Evolutionary conservation across 108 stramenopile genomes (phyloP).

Genomic region (Schizochytrium sp.): DNA sequence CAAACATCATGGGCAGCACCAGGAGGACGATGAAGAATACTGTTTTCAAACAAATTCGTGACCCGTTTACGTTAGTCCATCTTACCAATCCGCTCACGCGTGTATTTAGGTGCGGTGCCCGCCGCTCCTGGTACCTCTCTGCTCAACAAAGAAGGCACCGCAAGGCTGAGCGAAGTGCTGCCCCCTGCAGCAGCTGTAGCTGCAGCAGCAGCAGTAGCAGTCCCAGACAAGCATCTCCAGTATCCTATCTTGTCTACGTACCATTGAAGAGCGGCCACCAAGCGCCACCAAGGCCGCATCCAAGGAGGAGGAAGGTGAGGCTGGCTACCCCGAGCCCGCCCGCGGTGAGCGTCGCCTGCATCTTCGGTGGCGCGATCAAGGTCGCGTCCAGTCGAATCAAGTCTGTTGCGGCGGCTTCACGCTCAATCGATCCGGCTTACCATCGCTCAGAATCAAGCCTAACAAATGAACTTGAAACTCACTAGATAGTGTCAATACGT

Average conservation of each 20-base stretch:
- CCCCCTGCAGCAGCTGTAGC: no score
- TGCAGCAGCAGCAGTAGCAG: no score
- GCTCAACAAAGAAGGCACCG: no score
- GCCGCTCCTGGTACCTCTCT: no score
- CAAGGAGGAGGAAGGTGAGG: background rate
- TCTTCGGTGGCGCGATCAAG: background rate
- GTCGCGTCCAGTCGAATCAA: background rate
- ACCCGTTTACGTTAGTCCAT: no score
- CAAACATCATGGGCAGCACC: constrained; percentile 5
- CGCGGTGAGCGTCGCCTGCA: background rate
- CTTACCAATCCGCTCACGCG: no score
- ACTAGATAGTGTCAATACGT: no score
- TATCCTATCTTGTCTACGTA: background rate
- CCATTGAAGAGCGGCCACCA: constrained; percentile 19
- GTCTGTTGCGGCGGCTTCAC: background rate
- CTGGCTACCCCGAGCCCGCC: background rate
- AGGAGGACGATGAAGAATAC: background rate
- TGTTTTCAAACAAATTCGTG: background rate
- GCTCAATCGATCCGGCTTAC: background rate
- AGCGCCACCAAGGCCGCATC: background rate
- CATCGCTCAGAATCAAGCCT: background rate
- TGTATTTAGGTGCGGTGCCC: no score
- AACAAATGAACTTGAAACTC: no score
- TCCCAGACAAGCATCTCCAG: no score
- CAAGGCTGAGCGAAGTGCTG: no score